These are phyloP conservation scores for Saccharomyces hybrid DNA, from an alignment of 1,139 yeast species.

Conservation along the genomic window DNA sequence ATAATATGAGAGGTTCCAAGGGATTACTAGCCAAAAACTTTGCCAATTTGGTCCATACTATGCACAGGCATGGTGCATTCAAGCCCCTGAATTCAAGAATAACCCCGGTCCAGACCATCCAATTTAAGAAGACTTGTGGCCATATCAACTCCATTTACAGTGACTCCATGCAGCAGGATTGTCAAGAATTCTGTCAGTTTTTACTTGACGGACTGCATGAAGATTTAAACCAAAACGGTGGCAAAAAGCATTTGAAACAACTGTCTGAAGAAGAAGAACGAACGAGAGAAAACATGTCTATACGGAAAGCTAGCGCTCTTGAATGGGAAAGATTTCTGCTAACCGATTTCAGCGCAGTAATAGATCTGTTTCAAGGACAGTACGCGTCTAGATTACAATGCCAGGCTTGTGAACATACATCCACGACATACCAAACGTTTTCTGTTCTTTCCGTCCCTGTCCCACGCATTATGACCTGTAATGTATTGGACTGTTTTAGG, in stretches of 20 bases:
- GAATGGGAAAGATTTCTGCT: slow-evolving; percentile 89
- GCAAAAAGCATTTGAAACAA: slow-evolving; percentile 42
- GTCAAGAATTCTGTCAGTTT: slow-evolving; percentile 21
- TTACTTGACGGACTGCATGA: slow-evolving; percentile 78
- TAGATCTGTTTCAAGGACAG: slow-evolving; percentile 84
- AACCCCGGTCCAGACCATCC: slow-evolving; percentile 20
- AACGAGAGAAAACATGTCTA: slow-evolving; percentile 63
- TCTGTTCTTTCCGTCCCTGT: slow-evolving; percentile 68
- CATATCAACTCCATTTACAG: no score
- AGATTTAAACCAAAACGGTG: slow-evolving; percentile 66
- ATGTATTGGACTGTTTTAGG: slow-evolving; percentile 55
- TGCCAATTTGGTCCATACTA: slow-evolving; percentile 53
- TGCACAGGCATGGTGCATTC: slow-evolving; percentile 33
- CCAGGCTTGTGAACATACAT: slow-evolving; percentile 62
- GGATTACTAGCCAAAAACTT: slow-evolving; percentile 70
- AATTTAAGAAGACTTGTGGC: slow-evolving; percentile 47
- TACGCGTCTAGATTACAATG: slow-evolving; percentile 72
- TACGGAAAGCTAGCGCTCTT: slow-evolving; percentile 75
- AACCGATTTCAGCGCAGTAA: slow-evolving; percentile 73
- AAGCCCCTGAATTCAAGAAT: slow-evolving; percentile 27
- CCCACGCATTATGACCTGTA: slow-evolving; percentile 35
- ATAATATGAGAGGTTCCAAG: slow-evolving; percentile 69
- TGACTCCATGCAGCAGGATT: no score
- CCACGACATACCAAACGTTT: slow-evolving; percentile 79
- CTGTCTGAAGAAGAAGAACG: slow-evolving; percentile 68